Conservation (phyloP, 257 asterid genomes). For the Lantana camara region DNA sequence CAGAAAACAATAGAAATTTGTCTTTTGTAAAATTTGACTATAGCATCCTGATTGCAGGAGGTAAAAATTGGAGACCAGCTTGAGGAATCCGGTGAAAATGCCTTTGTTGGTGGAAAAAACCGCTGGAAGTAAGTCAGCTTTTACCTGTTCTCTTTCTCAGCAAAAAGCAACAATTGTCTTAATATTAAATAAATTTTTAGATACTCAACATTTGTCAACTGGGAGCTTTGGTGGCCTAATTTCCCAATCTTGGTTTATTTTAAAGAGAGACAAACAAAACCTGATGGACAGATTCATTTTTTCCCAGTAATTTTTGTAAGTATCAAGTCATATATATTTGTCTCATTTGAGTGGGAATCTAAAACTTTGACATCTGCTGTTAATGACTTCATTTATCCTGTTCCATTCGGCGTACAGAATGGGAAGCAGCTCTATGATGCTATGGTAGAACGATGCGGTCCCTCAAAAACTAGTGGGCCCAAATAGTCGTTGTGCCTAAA, state of each 20-base stretch:
- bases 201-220: conserved; percentile 83
- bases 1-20: neutral
- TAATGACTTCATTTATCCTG: conserved; percentile 13
- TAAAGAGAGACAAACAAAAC: conserved; percentile 89
- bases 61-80: conserved; percentile 87
- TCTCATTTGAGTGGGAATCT: conserved; percentile 27
- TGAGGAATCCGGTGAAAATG: conserved; percentile 85
- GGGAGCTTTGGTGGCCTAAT: conserved; percentile 99
- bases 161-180: conserved; percentile 1
- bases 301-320: conserved; percentile 85
- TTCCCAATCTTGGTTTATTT: conserved; percentile 92
- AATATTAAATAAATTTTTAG: conserved; percentile 36
- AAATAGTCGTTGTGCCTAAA: conserved; percentile 32
- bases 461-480: conserved; percentile 83
- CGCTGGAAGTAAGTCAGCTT: conserved; percentile 86
- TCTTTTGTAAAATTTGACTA: neutral
- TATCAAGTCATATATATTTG: neutral
- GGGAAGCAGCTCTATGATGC: conserved; percentile 80
- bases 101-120: conserved; percentile 89
- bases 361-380: conserved; percentile 10
- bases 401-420: conserved; percentile 42
- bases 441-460: conserved; percentile 81
- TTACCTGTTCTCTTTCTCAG: conserved; percentile 9
- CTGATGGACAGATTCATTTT: conserved; percentile 83
- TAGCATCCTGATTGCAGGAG: conserved; percentile 52